Percentiles rank a stretch among this genome's conserved stretches.
Conservation (phyloP, 805 yeast genomes). For the Pichia manshurica region DNA sequence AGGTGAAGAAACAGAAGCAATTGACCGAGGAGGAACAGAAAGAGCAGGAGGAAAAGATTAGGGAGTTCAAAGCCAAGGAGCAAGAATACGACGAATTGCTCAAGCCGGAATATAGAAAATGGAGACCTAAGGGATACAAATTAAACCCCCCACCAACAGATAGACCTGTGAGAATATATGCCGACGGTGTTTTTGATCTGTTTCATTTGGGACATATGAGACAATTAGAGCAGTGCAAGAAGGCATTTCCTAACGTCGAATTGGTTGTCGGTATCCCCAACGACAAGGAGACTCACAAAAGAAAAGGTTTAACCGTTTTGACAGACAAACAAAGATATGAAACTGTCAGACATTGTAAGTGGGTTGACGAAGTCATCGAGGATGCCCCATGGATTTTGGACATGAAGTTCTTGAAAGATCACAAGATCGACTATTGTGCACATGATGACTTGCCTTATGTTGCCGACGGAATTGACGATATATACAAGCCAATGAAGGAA, state of each 20-base stretch:
- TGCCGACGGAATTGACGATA: constrained; percentile 82
- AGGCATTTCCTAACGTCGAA: constrained; percentile 76
- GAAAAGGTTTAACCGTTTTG: constrained; percentile 90
- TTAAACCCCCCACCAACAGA: constrained; percentile 80
- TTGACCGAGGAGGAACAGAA: constrained; percentile 22
- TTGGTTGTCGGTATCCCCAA: constrained; percentile 90
- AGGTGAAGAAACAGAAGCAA: constrained; percentile 9
- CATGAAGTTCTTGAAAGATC: constrained; percentile 69
- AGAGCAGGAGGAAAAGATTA: constrained; percentile 22
- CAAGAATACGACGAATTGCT: constrained; percentile 53
- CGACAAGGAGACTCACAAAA: constrained; percentile 83
- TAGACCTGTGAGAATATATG: constrained; percentile 88
- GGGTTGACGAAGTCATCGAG: constrained; percentile 97
- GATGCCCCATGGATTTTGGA: constrained; percentile 95
- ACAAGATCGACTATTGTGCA: constrained; percentile 91
- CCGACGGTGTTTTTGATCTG: constrained; percentile 96
- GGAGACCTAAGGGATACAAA: constrained; percentile 71
- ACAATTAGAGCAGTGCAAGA: constrained; percentile 94
- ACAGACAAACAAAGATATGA: constrained; percentile 85
- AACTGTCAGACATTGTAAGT: constrained; percentile 84
- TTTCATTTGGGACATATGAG: constrained; percentile 98
- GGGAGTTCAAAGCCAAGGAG: constrained; percentile 39
- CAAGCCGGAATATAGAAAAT: constrained; percentile 67
- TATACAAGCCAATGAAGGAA: constrained; percentile 87
- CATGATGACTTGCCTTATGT: constrained; percentile 97